Percentiles rank a stretch among this genome's conserved stretches.
Conservation (phyloP, 2,329 filamentous ascomycete genomes). For the Calcarisporium arbuscula region DNA sequence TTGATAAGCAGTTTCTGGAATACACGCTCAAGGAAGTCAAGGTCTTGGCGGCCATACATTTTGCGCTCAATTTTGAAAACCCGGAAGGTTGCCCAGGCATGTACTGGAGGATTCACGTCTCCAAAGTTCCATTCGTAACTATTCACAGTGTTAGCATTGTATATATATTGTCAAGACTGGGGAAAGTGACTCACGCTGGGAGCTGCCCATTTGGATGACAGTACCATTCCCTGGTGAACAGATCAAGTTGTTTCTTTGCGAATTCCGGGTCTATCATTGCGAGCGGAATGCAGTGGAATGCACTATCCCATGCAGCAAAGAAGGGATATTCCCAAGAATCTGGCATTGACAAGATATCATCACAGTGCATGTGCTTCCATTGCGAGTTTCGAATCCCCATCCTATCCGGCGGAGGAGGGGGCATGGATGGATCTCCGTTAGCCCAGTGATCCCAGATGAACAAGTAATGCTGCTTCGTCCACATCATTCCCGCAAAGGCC, state of each 20-base stretch:
- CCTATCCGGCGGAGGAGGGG: constrained; percentile 73
- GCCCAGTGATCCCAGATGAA: constrained; percentile 99
- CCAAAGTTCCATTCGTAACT: constrained; percentile 94
- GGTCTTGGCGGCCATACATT: constrained; percentile 87
- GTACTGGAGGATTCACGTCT: constrained; percentile 93
- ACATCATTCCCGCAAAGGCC: constrained; percentile 94
- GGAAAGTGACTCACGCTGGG: constrained; percentile 57
- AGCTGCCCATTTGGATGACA: constrained; percentile 96
- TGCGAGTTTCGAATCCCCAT: constrained; percentile 79
- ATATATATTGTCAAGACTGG: background rate
- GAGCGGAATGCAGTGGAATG: constrained; percentile 92
- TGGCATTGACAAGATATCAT: constrained; percentile 95
- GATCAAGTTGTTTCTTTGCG: constrained; percentile 93
- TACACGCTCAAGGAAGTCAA: constrained; percentile 91
- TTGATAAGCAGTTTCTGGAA: constrained; percentile 95
- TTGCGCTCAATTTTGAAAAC: constrained; percentile 98
- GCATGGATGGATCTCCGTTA: constrained; percentile 83
- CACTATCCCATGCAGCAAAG: constrained; percentile 95
- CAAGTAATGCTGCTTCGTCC: constrained; percentile 95
- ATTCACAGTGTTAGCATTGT: constrained; percentile 9
- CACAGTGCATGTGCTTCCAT: constrained; percentile 93
- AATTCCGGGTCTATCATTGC: constrained; percentile 98
- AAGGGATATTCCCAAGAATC: constrained; percentile 99
- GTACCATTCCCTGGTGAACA: constrained; percentile 97
- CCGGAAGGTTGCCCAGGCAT: constrained; percentile 92